These are phyloP conservation scores for Monilinia polystroma DNA, from an alignment of 2,329 filamentous ascomycete species.

Conservation along the genomic window DNA sequence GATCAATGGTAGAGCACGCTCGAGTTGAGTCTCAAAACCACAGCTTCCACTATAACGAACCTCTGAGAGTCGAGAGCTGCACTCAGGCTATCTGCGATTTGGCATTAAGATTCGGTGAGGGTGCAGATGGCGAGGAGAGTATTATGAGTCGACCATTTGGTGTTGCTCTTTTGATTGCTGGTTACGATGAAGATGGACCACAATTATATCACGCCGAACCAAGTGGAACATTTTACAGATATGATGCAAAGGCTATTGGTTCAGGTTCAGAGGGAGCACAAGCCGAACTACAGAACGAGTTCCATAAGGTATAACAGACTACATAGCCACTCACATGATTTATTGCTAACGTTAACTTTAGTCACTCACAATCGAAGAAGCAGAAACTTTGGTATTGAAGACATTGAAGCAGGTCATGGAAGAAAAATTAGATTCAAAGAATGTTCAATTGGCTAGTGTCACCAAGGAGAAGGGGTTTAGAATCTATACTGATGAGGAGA, in stretches of 20 bases:
- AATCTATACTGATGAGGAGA: conserved; percentile 98
- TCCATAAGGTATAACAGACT: conserved; percentile 68
- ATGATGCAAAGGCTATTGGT: conserved; percentile 98
- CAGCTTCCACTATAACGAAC: conserved; percentile 96
- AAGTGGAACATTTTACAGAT: conserved; percentile 97
- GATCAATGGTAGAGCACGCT: conserved; percentile 97
- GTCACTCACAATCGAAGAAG: conserved; percentile 88
- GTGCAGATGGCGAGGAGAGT: conserved; percentile 95
- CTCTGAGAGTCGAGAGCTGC: conserved; percentile 92
- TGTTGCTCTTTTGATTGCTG: conserved; percentile 92
- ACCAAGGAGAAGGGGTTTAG: conserved; percentile 97
- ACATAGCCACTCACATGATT: neutral
- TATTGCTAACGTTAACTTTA: conserved; percentile 39
- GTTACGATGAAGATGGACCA: conserved; percentile 95
- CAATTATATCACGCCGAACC: conserved; percentile 98
- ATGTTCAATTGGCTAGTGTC: conserved; percentile 95
- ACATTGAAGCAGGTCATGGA: conserved; percentile 99
- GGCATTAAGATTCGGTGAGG: conserved; percentile 93
- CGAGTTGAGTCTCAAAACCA: conserved; percentile 97
- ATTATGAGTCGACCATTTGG: conserved; percentile 98
- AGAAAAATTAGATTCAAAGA: conserved; percentile 98
- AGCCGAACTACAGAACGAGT: conserved; percentile 97
- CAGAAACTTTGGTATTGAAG: conserved; percentile 93
- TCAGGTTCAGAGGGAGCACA: conserved; percentile 96
- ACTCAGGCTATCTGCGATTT: conserved; percentile 98